Percentiles rank a stretch among this genome's conserved stretches.
phyloP scores from a whole-genome alignment of 2,329 filamentous ascomycete genomes.

The Cladosporium sp. region DNA sequence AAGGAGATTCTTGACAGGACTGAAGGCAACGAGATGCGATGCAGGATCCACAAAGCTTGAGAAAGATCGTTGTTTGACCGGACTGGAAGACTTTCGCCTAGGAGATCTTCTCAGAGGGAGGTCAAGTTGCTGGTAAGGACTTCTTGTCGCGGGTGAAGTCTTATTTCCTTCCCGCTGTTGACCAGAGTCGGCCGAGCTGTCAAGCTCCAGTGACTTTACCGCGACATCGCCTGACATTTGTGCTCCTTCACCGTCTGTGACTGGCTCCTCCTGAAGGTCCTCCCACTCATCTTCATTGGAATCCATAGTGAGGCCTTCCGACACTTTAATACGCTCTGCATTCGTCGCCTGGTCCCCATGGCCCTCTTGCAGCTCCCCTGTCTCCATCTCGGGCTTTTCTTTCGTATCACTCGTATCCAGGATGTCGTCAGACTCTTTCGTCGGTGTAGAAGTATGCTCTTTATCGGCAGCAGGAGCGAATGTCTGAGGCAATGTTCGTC shows the following conservation, averaged over 20 bases:
- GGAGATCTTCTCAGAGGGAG: conserved; percentile 24
- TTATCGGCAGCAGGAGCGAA: conserved; percentile 17
- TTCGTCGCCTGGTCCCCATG: not conserved
- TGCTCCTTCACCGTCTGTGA: not conserved
- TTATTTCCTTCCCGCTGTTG: not conserved
- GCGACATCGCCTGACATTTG: not conserved
- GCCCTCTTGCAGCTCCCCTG: not conserved
- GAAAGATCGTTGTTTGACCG: conserved; percentile 18
- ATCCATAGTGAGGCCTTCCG: too few relatives aligned
- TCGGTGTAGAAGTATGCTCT: not conserved
- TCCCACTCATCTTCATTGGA: conserved; percentile 20
- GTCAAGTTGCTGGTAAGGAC: not conserved
- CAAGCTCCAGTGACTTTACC: too few relatives aligned
- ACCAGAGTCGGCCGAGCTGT: not conserved
- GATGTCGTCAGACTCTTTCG: not conserved
- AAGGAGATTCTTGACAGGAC: conserved; percentile 20
- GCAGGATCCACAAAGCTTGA: not conserved
- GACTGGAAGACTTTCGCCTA: conserved; percentile 26
- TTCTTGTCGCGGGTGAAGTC: not conserved
- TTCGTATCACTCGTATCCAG: too few relatives aligned
- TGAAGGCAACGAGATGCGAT: conserved; percentile 24
- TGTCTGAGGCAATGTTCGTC: conserved; percentile 27
- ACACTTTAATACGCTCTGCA: not conserved
- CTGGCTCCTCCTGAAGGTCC: conserved; percentile 19
- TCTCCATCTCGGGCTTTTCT: not conserved